Evolutionary conservation across 208 protist genomes (phyloP), one percentile per base, ranked within the genome.

Genomic region (Leptomonas seymouri): DNA sequence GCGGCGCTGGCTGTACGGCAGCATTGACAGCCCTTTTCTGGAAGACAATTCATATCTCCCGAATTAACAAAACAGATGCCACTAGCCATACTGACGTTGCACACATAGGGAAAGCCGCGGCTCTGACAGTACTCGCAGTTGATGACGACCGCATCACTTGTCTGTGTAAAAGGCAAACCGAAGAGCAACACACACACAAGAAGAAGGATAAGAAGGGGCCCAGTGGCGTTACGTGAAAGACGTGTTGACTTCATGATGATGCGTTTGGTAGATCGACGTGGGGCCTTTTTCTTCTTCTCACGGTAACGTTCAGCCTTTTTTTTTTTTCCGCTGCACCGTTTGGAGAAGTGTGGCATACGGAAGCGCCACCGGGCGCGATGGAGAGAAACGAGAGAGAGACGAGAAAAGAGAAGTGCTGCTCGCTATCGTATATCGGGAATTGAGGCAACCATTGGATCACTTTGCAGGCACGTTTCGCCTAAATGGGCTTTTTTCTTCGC

Each of bases 31-130:
- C 74, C 74, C 27, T 65, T 73, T 18, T 54, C 50, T 1, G 42
- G 18, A n/a, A 68, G 31, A 51, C 74, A 82, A 9, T 20, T 16
- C 25, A 72, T 59, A 16, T 80, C 74, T 18, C 68, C 67, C 21
- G 63, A 68, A 48, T 78, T 51, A 2, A 34, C 42, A 21, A 72
- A 70, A 55, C 74, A 81, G 21, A 66, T 63, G 60, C 64, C 44
- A 51, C 79, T 76, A 0, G 21, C 61, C 39, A 87, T 62, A 27
- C 67, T 74, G 0, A 56, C 68, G 16, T 67, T 31, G 55, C 84
- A 90, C 14, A 86, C 18, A 56, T 90, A 90, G 1, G 74, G 68
- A 46, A 81, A 84, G n/a, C 84, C 84, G 25, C 61, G 78, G 27
- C 51, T 21, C 9, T 55, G 46, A 60, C 84, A 90, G 60, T 74